Conservation (phyloP, 495 filamentous ascomycete species). For the Apodospora peruviana region DNA sequence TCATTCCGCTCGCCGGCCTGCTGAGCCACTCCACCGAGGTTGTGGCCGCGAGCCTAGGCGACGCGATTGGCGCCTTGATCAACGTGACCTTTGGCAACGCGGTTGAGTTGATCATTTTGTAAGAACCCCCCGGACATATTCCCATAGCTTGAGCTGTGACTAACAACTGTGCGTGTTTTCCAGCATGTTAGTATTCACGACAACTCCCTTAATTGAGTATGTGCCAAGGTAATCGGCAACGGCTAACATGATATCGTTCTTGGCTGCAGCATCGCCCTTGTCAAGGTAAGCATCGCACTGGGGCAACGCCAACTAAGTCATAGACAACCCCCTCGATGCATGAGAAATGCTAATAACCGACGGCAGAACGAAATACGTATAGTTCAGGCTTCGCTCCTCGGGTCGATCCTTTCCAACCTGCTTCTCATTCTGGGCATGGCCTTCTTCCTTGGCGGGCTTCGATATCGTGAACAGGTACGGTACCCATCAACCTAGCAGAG, state of each 20-base stretch:
- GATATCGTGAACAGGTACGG: slow-evolving; percentile 75
- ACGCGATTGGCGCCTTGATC: slow-evolving; percentile 76
- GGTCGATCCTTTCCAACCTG: slow-evolving; percentile 82
- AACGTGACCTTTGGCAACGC: slow-evolving; percentile 90
- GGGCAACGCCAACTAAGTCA: too few species aligned
- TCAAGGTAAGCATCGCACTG: slow-evolving; percentile 51
- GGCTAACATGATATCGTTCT: too few species aligned
- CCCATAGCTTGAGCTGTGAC: not conserved
- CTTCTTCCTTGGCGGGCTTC: slow-evolving; percentile 78
- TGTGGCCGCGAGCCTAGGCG: slow-evolving; percentile 70
- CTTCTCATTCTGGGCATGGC: slow-evolving; percentile 88
- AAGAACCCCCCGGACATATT: too few species aligned
- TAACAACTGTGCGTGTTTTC: not conserved
- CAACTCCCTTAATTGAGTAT: too few species aligned
- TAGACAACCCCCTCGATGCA: too few species aligned
- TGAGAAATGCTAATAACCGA: too few species aligned
- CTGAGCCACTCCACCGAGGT: slow-evolving; percentile 76
- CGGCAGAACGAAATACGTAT: slow-evolving; percentile 75
- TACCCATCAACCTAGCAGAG: not conserved
- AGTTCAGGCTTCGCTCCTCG: slow-evolving; percentile 81
- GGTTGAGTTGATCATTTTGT: slow-evolving; percentile 60
- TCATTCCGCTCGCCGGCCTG: slow-evolving; percentile 76
- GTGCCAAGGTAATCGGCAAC: too few species aligned
- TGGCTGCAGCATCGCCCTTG: slow-evolving; percentile 55
- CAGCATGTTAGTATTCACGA: not conserved